Evolutionary conservation across 352 stramenopile genomes (phyloP), one percentile per base, ranked within the genome.

Genomic region (Globisporangium ultimum): DNA sequence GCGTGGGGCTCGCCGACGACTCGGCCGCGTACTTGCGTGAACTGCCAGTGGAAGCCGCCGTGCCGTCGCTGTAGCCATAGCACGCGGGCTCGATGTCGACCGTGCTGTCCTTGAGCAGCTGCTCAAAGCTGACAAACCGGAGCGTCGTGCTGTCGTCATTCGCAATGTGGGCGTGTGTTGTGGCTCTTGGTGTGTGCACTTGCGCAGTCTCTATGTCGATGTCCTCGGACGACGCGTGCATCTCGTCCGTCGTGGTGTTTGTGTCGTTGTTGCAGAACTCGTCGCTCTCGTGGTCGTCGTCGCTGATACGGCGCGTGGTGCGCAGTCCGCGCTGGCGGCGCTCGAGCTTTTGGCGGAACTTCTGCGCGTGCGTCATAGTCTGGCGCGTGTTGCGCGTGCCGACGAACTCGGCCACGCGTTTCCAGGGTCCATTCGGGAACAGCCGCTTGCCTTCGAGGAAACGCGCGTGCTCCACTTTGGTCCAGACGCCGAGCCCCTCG

Each of bases 381-480:
- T 80, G 72, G 0, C 72, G 66, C 51, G 69, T 75, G 52, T 62
- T 81, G 58, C 74, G 72, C 50, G 74, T 80, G 24, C 70, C 70
- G 13, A 84, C 70, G 56, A 68, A 67, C 42, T 66, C 68, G 17
- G 74, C 72, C 48, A 84, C 70, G 36, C 74, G 54, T 58, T 84
- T 80, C 74, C 74, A 84, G 17, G 74, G 74, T 0, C 74, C 72
- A n/a, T 75, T 66, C n/a, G 74, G 74, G 28, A 76, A 78, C 41
- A 80, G 53, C n/a, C 64, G 51, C 51, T 78, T 47, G 20, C 68
- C 73, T 53, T 82, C 68, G 20, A 82, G 68, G 71, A 82, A 82
- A 45, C 73, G 73, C 18, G 57, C 61, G 56, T 83, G 71, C 60
- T 82, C 71, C 17, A 51, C 28, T 28, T 70, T 34, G 2, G 73